Conservation (phyloP, 108 stramenopile species). For the Conticribra guillardii region DNA sequence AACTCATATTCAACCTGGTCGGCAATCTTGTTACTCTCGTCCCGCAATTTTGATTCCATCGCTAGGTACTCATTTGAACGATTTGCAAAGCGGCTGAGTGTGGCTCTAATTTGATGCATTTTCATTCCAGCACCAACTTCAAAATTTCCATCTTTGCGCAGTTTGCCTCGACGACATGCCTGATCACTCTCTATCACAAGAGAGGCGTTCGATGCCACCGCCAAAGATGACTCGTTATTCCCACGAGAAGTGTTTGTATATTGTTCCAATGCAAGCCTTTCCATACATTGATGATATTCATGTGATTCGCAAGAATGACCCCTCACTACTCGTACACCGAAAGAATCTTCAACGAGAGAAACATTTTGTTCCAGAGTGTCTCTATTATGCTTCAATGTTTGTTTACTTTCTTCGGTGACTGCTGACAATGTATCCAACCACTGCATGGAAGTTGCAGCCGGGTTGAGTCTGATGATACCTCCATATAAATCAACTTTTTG, state of each 20-base stretch:
- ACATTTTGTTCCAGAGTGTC: constrained; percentile 35
- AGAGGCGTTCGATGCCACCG: constrained; percentile 22
- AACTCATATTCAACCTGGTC: constrained; percentile 59
- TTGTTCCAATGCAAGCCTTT: constrained; percentile 30
- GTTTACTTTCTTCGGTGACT: constrained; percentile 54
- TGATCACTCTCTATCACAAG: constrained; percentile 67
- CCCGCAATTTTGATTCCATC: constrained; percentile 19
- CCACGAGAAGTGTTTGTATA: not conserved
- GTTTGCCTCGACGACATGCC: constrained; percentile 56
- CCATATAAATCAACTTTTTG: constrained; percentile 63
- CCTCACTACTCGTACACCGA: constrained; percentile 56
- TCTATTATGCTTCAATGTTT: constrained; percentile 49
- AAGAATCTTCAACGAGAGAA: constrained; percentile 45
- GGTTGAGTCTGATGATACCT: constrained; percentile 66
- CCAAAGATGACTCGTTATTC: not conserved
- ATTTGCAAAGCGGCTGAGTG: constrained; percentile 19
- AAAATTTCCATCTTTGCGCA: constrained; percentile 70
- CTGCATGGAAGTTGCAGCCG: constrained; percentile 69
- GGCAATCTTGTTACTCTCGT: constrained; percentile 30
- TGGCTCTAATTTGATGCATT: constrained; percentile 26
- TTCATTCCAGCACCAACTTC: constrained; percentile 57
- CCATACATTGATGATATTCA: constrained; percentile 68
- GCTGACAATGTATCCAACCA: constrained; percentile 58
- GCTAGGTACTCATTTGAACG: constrained; percentile 32
- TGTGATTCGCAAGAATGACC: constrained; percentile 65